Percentiles rank a stretch among this genome's conserved stretches.
phyloP scores from a whole-genome alignment of 2,329 filamentous ascomycete species.

The Ramichloridium luteum region DNA sequence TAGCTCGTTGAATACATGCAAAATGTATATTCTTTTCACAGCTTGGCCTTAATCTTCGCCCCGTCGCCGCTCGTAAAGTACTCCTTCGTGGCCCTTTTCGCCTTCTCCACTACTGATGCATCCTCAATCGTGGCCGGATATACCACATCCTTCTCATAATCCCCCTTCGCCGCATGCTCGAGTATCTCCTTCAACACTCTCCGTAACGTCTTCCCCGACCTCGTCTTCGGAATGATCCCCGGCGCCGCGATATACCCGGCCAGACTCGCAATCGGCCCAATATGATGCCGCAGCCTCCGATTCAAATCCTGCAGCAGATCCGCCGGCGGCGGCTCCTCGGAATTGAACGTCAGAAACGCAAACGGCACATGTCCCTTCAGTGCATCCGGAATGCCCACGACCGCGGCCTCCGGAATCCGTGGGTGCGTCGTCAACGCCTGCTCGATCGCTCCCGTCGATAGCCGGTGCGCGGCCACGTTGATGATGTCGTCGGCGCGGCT shows the following conservation, averaged over 20 bases:
- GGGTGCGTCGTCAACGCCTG: conserved; percentile 79
- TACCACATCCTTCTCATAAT: conserved; percentile 58
- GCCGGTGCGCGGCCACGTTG: conserved; percentile 86
- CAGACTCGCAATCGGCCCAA: conserved; percentile 75
- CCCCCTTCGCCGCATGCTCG: conserved; percentile 65
- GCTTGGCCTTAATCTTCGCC: conserved; percentile 23
- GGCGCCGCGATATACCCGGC: conserved; percentile 76
- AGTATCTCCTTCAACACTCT: conserved; percentile 71
- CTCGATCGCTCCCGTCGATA: conserved; percentile 81
- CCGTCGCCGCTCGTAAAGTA: conserved; percentile 50
- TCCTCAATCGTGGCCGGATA: conserved; percentile 84
- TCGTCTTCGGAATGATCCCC: conserved; percentile 81
- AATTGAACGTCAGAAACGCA: conserved; percentile 51
- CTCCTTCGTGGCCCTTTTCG: conserved; percentile 55
- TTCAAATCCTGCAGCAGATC: conserved; percentile 55
- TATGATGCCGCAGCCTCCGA: conserved; percentile 59
- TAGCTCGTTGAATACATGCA: too few relatives aligned
- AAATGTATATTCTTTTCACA: conserved; percentile 19
- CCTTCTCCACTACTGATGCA: conserved; percentile 58
- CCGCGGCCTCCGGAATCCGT: conserved; percentile 67
- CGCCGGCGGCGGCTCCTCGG: conserved; percentile 37
- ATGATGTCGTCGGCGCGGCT: conserved; percentile 70
- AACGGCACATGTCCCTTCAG: conserved; percentile 88
- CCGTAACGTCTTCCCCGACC: conserved; percentile 81
- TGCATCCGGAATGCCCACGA: conserved; percentile 72